Conservation (phyloP, 1,284 basidiomycete species). For the Cryptococcus sp. region DNA sequence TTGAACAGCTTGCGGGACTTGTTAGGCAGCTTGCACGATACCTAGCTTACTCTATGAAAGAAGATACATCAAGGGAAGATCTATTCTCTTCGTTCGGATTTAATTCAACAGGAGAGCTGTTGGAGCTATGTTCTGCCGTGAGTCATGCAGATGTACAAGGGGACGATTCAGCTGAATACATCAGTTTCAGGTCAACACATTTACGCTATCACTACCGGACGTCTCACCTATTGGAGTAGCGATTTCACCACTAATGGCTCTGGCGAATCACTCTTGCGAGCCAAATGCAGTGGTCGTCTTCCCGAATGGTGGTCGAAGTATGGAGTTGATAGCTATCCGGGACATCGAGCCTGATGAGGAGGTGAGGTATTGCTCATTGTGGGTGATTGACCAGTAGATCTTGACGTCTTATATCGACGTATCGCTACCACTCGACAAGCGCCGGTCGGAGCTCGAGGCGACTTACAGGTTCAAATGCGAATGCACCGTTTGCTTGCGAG, state of each 20-base stretch:
- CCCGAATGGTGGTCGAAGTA: conserved; percentile 54
- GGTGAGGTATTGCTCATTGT: conserved; percentile 52
- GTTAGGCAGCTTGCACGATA: conserved; percentile 40
- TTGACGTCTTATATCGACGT: conserved; percentile 81
- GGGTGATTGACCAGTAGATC: conserved; percentile 33
- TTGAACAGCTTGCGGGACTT: conserved; percentile 26
- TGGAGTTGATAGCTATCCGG: conserved; percentile 68
- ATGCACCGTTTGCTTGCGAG: conserved; percentile 58
- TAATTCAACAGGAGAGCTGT: conserved; percentile 21
- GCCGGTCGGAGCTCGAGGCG: conserved; percentile 60
- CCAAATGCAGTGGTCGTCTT: conserved; percentile 90
- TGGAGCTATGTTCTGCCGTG: conserved; percentile 41
- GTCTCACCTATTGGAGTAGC: conserved; percentile 74
- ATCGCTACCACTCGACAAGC: conserved; percentile 58
- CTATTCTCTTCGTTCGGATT: conserved; percentile 43
- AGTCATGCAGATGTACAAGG: conserved; percentile 4
- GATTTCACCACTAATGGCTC: conserved; percentile 69
- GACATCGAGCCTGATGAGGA: conserved; percentile 65
- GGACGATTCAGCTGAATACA: background rate
- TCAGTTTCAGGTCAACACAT: conserved; percentile 83
- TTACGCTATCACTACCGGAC: conserved; percentile 71
- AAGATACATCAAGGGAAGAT: conserved; percentile 20
- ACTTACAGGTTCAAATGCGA: conserved; percentile 76
- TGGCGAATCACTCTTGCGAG: conserved; percentile 86
- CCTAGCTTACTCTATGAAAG: conserved; percentile 20